Evolutionary conservation across 805 yeast genomes (phyloP).

Genomic region (Candida stauntonica): DNA sequence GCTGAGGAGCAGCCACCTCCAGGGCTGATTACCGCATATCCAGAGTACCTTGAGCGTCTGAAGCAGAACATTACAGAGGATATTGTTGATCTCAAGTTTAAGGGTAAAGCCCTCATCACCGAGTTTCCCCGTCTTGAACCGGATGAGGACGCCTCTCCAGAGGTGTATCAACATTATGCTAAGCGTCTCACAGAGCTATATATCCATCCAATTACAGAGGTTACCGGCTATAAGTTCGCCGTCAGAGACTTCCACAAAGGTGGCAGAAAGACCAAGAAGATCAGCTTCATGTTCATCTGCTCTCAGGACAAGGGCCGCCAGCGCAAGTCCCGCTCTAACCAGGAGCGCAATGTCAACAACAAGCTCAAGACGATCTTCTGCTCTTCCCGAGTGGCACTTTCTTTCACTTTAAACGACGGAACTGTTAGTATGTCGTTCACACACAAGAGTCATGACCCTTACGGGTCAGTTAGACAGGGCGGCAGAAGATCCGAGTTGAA

Average conservation of each 20-base stretch:
- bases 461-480: constrained; percentile 22
- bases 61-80: constrained; percentile 33
- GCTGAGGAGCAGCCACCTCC: constrained; percentile 9
- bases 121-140: constrained; percentile 33
- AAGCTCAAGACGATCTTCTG: constrained; percentile 39
- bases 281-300: constrained; percentile 42
- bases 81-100: constrained; percentile 33
- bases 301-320: constrained; percentile 41
- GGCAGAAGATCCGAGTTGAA: constrained; percentile 7
- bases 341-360: constrained; percentile 35
- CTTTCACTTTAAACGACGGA: constrained; percentile 37
- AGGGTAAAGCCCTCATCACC: constrained; percentile 29
- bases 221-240: constrained; percentile 40
- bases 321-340: constrained; percentile 37
- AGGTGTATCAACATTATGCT: constrained; percentile 32
- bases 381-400: constrained; percentile 35
- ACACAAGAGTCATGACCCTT: constrained; percentile 39
- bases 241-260: constrained; percentile 43
- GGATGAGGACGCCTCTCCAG: constrained; percentile 27
- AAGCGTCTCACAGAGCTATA: constrained; percentile 33
- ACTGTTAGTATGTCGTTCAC: constrained; percentile 33
- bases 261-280: constrained; percentile 36
- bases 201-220: constrained; percentile 36
- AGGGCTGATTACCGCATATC: constrained; percentile 33
- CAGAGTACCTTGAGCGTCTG: constrained; percentile 31